Evolutionary conservation across 2,329 filamentous ascomycete genomes (phyloP).

Genomic region (Alternaria arborescens): DNA sequence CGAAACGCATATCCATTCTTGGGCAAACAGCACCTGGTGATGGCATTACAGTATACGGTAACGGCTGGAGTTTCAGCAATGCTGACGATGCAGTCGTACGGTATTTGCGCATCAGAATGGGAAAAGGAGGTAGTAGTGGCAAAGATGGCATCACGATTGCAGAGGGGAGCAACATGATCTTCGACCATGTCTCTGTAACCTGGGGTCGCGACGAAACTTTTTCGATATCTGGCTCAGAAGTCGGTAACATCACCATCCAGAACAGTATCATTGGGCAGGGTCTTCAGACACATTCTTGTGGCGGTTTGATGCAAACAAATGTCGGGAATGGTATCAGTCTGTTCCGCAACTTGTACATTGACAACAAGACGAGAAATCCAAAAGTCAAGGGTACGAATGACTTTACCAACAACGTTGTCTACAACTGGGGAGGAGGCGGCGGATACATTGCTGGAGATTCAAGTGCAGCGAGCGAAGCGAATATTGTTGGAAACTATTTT

Average conservation of each 20-base stretch:
- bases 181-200: slow-evolving; percentile 63
- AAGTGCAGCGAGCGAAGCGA: slow-evolving; percentile 57
- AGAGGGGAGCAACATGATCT: slow-evolving; percentile 63
- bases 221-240: slow-evolving; percentile 58
- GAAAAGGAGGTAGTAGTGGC: slow-evolving; percentile 59
- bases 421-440: slow-evolving; percentile 65
- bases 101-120: slow-evolving; percentile 66
- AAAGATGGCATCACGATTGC: slow-evolving; percentile 65
- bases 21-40: slow-evolving; percentile 62
- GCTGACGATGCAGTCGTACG: slow-evolving; percentile 63
- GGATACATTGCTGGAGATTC: slow-evolving; percentile 65
- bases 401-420: slow-evolving; percentile 61
- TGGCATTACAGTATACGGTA: slow-evolving; percentile 63
- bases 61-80: slow-evolving; percentile 62
- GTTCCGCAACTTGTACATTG: slow-evolving; percentile 65
- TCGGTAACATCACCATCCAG: slow-evolving; percentile 60
- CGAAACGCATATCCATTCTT: slow-evolving; percentile 59
- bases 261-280: slow-evolving; percentile 65
- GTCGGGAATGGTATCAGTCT: slow-evolving; percentile 59
- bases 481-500: slow-evolving; percentile 67
- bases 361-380: slow-evolving; percentile 66
- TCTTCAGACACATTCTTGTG: slow-evolving; percentile 63
- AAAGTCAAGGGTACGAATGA: slow-evolving; percentile 67
- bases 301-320: slow-evolving; percentile 60
- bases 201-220: slow-evolving; percentile 68